A percentile compares a stretch with the other conserved stretches of the same genome.
phyloP scores from a whole-genome alignment of 2,329 filamentous ascomycete species.

The Chaetomium strumarium region DNA sequence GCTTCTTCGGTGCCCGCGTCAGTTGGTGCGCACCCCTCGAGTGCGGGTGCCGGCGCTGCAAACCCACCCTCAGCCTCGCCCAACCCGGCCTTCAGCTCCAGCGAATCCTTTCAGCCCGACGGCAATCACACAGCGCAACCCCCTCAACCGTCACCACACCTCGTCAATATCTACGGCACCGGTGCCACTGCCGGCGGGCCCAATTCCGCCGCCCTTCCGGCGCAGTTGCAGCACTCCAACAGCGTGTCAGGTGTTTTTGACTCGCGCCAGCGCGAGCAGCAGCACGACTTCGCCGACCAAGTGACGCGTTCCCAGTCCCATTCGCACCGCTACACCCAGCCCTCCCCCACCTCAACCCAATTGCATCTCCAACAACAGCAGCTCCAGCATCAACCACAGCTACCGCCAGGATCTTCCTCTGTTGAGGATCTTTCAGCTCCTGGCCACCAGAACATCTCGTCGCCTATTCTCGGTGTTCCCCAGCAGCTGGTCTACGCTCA shows the following conservation, averaged over 20 bases:
- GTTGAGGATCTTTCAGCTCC: constrained; percentile 20
- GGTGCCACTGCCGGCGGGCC: constrained; percentile 23
- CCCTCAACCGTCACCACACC: constrained; percentile 26
- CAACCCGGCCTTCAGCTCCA: constrained; percentile 40
- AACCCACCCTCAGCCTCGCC: constrained; percentile 43
- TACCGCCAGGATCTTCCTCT: constrained; percentile 17
- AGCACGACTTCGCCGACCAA: constrained; percentile 41
- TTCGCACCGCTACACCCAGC: constrained; percentile 41
- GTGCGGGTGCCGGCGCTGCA: constrained; percentile 26
- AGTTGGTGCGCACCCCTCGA: constrained; percentile 16
- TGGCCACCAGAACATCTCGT: constrained; percentile 14
- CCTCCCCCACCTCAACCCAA: constrained; percentile 25
- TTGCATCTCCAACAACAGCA: constrained; percentile 25
- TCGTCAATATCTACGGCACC: constrained; percentile 27
- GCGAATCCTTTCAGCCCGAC: constrained; percentile 40
- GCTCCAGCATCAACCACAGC: constrained; percentile 20
- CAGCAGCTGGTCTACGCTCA: constrained; percentile 16
- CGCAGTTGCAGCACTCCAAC: constrained; percentile 37
- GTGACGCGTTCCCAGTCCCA: constrained; percentile 49
- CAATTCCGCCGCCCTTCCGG: constrained; percentile 28
- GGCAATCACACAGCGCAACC: constrained; percentile 27
- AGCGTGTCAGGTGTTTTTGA: constrained; percentile 27
- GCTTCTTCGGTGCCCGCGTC: constrained; percentile 13
- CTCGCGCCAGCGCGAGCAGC: constrained; percentile 27
- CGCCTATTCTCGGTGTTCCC: constrained; percentile 22